Percentiles rank a stretch among this genome's conserved stretches.
These are phyloP conservation scores for Lepidium sativum DNA, from an alignment of 345 rosid species.

Conservation along the genomic window DNA sequence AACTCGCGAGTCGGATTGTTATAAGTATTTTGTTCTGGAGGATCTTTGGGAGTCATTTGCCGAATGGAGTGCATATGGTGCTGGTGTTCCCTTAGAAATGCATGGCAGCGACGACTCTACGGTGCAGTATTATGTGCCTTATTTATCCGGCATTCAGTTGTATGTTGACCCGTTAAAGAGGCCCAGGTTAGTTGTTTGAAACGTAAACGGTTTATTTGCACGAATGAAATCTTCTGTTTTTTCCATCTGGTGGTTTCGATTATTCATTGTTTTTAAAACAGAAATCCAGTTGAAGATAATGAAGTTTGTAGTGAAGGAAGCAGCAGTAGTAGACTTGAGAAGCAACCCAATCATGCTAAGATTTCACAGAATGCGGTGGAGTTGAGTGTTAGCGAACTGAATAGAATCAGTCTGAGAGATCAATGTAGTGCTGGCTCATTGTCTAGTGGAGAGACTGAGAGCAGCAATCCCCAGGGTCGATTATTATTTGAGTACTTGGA, in stretches of 20 bases:
- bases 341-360: slow-evolving; percentile 32
- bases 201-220: too few species aligned
- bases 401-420: slow-evolving; percentile 39
- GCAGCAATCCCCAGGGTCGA: slow-evolving; percentile 38
- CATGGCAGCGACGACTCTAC: slow-evolving; percentile 68
- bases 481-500: slow-evolving; percentile 70
- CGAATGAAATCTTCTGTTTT: not conserved
- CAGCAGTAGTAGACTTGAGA: slow-evolving; percentile 38
- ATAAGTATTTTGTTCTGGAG: slow-evolving; percentile 47
- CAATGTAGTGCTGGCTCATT: slow-evolving; percentile 32
- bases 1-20: slow-evolving; percentile 22
- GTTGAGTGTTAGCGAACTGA: slow-evolving; percentile 34
- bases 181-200: slow-evolving; percentile 42
- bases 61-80: slow-evolving; percentile 96
- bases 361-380: slow-evolving; percentile 25
- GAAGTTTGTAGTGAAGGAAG: slow-evolving; percentile 68
- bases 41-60: slow-evolving; percentile 84
- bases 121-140: slow-evolving; percentile 85
- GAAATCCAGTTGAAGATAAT: slow-evolving; percentile 59
- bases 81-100: slow-evolving; percentile 74
- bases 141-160: slow-evolving; percentile 83
- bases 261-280: slow-evolving; percentile 18
- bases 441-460: slow-evolving; percentile 59
- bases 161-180: slow-evolving; percentile 48
- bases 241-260: not conserved